Evolutionary conservation across 805 yeast genomes (phyloP).

Genomic region (Candida ipomoeae): DNA sequence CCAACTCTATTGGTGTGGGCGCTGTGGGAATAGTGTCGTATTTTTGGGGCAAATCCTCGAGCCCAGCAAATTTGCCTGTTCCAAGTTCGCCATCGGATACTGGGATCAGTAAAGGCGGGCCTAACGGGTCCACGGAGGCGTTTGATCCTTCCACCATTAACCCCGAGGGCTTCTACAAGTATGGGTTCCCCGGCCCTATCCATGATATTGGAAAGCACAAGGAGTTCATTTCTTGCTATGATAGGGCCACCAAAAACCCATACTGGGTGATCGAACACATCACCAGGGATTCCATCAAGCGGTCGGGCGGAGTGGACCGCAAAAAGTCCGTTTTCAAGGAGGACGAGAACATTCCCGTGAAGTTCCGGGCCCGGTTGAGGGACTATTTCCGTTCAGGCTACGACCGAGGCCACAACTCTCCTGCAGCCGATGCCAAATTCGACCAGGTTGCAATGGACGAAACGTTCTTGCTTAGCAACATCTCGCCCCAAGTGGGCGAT

Average conservation of each 20-base stretch:
- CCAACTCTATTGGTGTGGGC: conserved; percentile 33
- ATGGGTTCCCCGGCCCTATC: conserved; percentile 94
- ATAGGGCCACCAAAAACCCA: conserved; percentile 81
- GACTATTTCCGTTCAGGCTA: conserved; percentile 95
- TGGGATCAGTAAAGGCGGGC: conserved; percentile 6
- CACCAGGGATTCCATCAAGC: conserved; percentile 62
- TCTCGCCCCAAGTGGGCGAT: conserved; percentile 95
- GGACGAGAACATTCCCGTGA: conserved; percentile 74
- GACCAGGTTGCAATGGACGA: conserved; percentile 92
- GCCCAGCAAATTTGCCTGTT: conserved; percentile 13
- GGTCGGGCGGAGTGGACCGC: conserved; percentile 60
- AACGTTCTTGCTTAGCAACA: conserved; percentile 84
- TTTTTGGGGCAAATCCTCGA: conserved; percentile 35
- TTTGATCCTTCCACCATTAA: conserved; percentile 42
- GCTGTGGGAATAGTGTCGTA: conserved; percentile 38
- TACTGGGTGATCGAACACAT: conserved; percentile 88
- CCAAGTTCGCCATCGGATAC: conserved; percentile 9
- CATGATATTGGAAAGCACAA: conserved; percentile 72
- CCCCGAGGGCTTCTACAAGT: conserved; percentile 81
- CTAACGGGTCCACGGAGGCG: conserved; percentile 7
- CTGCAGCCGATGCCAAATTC: conserved; percentile 95
- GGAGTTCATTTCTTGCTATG: conserved; percentile 83
- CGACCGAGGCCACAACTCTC: conserved; percentile 96
- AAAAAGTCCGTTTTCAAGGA: conserved; percentile 80
- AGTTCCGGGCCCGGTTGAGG: conserved; percentile 68